A percentile compares a stretch with the other conserved stretches of the same genome.
phyloP scores from a whole-genome alignment of 257 asterid species.

The Nicotiana undulata region DNA sequence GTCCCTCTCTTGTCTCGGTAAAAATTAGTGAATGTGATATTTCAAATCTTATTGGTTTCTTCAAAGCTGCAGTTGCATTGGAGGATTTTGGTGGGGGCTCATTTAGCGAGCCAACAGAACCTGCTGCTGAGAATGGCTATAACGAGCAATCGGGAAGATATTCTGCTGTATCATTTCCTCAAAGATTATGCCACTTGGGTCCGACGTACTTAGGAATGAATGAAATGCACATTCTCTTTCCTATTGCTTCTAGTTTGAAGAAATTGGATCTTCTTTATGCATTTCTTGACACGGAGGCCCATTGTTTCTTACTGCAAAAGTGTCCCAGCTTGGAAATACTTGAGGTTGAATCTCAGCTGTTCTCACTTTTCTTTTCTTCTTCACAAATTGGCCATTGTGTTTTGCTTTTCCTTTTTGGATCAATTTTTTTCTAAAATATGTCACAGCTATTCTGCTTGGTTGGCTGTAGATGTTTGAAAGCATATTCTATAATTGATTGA shows the following conservation, averaged over 20 bases:
- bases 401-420: no score
- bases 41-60: conserved; percentile 43
- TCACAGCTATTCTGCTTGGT: no score
- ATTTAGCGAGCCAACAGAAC: conserved; percentile 39
- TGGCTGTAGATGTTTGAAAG: no score
- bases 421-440: no score
- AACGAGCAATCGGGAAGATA: conserved; percentile 44
- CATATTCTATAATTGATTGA: no score
- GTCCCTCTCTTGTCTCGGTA: conserved; percentile 48
- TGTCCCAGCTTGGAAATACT: conserved; percentile 79
- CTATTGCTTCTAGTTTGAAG: conserved; percentile 52
- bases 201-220: conserved; percentile 51
- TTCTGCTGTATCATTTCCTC: conserved; percentile 39
- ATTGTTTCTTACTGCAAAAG: conserved; percentile 48
- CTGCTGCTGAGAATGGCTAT: conserved; percentile 37
- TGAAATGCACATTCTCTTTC: conserved; percentile 56
- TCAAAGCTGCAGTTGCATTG: conserved; percentile 42
- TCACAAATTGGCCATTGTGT: not conserved
- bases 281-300: conserved; percentile 76
- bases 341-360: conserved; percentile 36
- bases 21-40: conserved; percentile 68
- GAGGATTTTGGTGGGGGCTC: conserved; percentile 88
- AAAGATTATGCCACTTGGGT: conserved; percentile 47
- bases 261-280: conserved; percentile 83
- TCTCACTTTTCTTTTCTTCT: not conserved